These are phyloP conservation scores for Ophiostoma montium DNA, from an alignment of 2,329 filamentous ascomycete species.

Conservation along the genomic window DNA sequence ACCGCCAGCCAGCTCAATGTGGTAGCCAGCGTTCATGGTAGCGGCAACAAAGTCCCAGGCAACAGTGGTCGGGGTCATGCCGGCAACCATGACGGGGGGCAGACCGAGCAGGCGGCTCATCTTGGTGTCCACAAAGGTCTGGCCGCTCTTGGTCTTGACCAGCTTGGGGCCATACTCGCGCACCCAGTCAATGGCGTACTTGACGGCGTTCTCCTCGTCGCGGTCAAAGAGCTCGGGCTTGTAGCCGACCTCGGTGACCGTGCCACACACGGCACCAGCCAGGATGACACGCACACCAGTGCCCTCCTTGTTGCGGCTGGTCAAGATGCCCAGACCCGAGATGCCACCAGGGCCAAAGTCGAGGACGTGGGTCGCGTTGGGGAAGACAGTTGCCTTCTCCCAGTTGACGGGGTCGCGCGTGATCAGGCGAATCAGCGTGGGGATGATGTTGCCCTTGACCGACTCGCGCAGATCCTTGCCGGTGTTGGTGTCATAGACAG, in stretches of 20 bases:
- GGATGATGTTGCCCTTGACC: conserved; percentile 66
- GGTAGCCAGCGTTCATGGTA: conserved; percentile 90
- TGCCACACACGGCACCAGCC: conserved; percentile 83
- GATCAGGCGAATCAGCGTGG: conserved; percentile 78
- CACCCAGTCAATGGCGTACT: conserved; percentile 94
- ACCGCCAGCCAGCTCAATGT: conserved; percentile 79
- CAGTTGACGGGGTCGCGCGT: conserved; percentile 89
- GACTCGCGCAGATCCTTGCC: conserved; percentile 68
- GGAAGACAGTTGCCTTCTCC: conserved; percentile 89
- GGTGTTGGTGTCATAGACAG: conserved; percentile 81
- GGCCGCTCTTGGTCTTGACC: conserved; percentile 74
- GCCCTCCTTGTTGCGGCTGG: conserved; percentile 97
- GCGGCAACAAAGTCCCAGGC: conserved; percentile 85
- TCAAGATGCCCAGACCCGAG: conserved; percentile 87
- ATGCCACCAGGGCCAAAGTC: conserved; percentile 97
- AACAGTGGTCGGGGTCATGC: conserved; percentile 85
- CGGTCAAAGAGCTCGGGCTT: conserved; percentile 96
- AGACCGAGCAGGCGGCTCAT: conserved; percentile 79
- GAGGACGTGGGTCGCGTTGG: conserved; percentile 79
- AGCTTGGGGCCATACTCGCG: conserved; percentile 91
- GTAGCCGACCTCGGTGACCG: conserved; percentile 83
- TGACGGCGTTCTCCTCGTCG: conserved; percentile 86
- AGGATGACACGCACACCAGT: conserved; percentile 94
- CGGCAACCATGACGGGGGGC: conserved; percentile 78
- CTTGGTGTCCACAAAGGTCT: conserved; percentile 92